Evolutionary conservation across 1,284 basidiomycete species (phyloP), one percentile per base, ranked within the genome.

Genomic region (Takashimella tepidaria): DNA sequence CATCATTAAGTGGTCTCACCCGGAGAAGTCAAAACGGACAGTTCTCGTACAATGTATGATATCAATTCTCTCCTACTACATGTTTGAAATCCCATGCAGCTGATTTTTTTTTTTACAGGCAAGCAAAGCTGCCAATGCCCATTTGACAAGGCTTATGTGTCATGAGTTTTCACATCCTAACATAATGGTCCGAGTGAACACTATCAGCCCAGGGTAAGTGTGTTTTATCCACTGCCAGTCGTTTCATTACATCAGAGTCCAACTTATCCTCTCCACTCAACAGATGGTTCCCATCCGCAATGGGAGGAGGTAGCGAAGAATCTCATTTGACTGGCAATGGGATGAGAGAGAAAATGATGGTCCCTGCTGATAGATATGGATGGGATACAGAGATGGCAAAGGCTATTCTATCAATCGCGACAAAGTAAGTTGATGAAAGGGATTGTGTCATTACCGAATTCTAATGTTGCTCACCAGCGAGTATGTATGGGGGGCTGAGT

Each of bases 311-410:
- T 20, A 24, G 45, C 50, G 42, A 22, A 3, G 24, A 40, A 11
- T 45, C 23, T 19, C 50, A 51, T 21, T 23, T 51, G 2, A 51
- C 43, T 5, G 50, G 50, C 20, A 24, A 45, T 20, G 50, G 50
- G 2, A 26, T 51, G 25, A 40, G 50, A 5, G 50, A 40, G n/a
- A 13, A 25, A 3, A 45, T 25, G 13, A 26, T 25, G n/a, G 50
- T 51, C 11, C 50, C 50, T 21, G 50, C 43, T 16, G 50, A 51
- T 27, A n/a, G 42, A 20, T 43, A n/a, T 22, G 42, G 42, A 10
- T 43, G 42, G 42, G 42, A 43, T 6, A 43, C 42, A 10, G 42
- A 43, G 42, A 43, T 43, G 42, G 42, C 42, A 10, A 43, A 43
- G 42, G 42, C 42, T 22, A 20, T 43, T 16, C 42, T 43, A 10